Base-by-base conservation (phyloP, 768 basidiomycete genomes). In the Favolaschia claudopus region DNA sequence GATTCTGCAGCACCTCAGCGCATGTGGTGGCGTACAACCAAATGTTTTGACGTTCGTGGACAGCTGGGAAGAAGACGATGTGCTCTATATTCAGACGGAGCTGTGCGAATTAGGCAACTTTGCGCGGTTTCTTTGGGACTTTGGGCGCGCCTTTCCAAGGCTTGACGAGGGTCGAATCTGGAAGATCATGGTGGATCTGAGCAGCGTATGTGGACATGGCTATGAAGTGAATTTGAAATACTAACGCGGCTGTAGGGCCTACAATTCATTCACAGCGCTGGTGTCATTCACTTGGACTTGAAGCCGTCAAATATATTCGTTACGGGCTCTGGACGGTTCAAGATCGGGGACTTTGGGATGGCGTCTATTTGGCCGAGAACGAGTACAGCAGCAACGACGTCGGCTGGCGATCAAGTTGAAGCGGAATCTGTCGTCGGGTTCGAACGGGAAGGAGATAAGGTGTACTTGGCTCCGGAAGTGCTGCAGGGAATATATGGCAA, bases 281-380 rank as follows among this genome's bases (percentile, higher is more conserved):
- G 90, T 53, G 87, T 97, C 56, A 90, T 99, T 46, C 97, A 99
- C 77, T 84, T 99, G 52, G 97, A 99, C 77, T 76, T 99, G 63
- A 99, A 99, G 78, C 97, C 97, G 13, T 94, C 94, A 38, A 99
- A 99, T 72, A 89, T 99, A 47, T 95, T 99, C 70, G 82, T 99
- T 67, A 95, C 93, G 10, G 80, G 81, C 8, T 84, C 88, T 38
- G 97, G 97, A 2, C 85, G 90, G 40, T 90, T 99, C 78, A 95
- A 94, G 78, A 95, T 99, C 72, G 96, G 96, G 8, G 97, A 99
- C 73, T 98, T 99, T 77, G 97, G 97, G 9, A 95, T 99, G 89
- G 96, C 96, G n/a, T 93, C 93, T 7, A 67, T 94, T 49, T 96
- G 93, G 91, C 94, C 95, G 1, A 80, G 95, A 34, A 77, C 79